Conservation (phyloP, 495 filamentous ascomycete species). For the Penicillium lividum region DNA sequence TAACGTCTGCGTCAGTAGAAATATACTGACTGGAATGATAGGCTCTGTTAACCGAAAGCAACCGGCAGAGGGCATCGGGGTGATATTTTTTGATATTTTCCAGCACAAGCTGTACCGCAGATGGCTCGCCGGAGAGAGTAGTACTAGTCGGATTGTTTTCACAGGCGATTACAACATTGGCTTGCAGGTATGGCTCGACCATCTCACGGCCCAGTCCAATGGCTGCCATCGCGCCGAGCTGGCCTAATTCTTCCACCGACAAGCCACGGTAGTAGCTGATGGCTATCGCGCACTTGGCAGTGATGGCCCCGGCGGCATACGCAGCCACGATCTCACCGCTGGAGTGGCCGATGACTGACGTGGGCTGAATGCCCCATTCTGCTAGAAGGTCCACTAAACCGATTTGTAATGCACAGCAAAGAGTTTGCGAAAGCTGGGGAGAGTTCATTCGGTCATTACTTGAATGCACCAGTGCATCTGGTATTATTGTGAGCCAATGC, state of each 20-base stretch:
- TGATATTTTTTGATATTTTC: constrained; percentile 27
- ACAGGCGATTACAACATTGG: constrained; percentile 41
- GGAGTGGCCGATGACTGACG: constrained; percentile 60
- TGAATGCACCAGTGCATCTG: too few relatives aligned
- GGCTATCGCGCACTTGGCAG: constrained; percentile 34
- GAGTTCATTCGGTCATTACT: too few relatives aligned
- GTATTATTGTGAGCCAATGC: too few relatives aligned
- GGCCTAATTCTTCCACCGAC: not conserved
- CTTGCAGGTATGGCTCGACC: constrained; percentile 13
- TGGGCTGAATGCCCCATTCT: constrained; percentile 44
- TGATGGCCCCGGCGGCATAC: constrained; percentile 54
- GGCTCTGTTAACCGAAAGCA: constrained; percentile 41
- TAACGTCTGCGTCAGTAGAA: too few relatives aligned
- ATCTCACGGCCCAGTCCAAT: constrained; percentile 32
- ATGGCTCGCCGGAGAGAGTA: constrained; percentile 46
- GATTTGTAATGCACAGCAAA: constrained; percentile 55
- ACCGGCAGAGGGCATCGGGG: constrained; percentile 23
- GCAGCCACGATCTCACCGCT: constrained; percentile 66
- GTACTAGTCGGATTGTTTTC: constrained; percentile 43
- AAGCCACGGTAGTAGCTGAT: constrained; percentile 41
- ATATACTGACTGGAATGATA: constrained; percentile 55
- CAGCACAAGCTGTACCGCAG: constrained; percentile 39
- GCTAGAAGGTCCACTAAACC: constrained; percentile 46
- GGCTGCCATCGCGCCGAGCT: constrained; percentile 39
- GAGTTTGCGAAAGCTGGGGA: constrained; percentile 42